Evolutionary conservation across 306 rosid species (phyloP), one percentile per base, ranked within the genome.

Genomic region (Inga laurina): DNA sequence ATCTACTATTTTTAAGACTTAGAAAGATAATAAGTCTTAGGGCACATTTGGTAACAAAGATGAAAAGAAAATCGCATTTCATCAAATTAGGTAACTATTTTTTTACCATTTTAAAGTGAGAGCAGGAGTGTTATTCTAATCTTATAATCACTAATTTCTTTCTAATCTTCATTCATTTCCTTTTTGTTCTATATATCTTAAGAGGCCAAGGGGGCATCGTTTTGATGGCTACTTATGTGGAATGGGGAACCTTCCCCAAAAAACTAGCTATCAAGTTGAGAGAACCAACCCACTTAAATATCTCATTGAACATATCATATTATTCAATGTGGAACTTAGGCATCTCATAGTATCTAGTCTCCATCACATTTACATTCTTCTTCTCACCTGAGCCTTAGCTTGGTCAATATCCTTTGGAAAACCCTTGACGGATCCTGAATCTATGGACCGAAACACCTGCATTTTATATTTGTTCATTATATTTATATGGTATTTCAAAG

Each of bases 401-500:
- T 88, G 85, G 27, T 85, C 87, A 22, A 84, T 44, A 48, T 88
- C 93, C 87, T 92, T 91, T 30, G 97, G 97, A 74, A 92, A 92
- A 13, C 94, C 97, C 78, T 89, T 89, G 75, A 92, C 94, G 0
- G 97, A 92, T 81, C 97, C 97, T 64, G 97, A 92, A 84, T 92
- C 97, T 66, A 92, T 90, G 72, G 94, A 91, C 86, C 97, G 87
- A 85, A 91, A 92, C 24, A 92, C 84, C 97, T 92, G 90, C 84
- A 90, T 86, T 81, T 48, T 84, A 88, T 76, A 72, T 79, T 81
- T 49, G 79, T 79, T 82, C 82, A 68, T 79, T 45, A 64, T 34
- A 39, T 67, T 37, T 27, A 24, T 51, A 65, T 49, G 57, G 37
- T 64, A 71, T 74, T 81, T 24, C 73, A 35, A 69, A 56, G 27